phyloP scores from a whole-genome alignment of 2,329 filamentous ascomycete genomes.

The Microdochium bolleyi region DNA sequence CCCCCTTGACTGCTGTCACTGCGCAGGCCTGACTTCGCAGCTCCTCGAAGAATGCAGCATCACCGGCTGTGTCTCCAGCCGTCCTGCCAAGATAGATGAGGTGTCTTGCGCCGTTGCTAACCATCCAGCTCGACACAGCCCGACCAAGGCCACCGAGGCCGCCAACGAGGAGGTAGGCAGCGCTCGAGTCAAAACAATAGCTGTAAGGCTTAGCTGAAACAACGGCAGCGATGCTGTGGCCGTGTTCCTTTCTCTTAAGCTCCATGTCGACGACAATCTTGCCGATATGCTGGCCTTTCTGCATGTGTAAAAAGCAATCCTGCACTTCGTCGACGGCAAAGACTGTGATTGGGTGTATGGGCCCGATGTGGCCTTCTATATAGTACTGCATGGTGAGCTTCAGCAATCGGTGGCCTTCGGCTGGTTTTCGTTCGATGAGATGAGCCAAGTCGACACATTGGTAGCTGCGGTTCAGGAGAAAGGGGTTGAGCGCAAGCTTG shows the following conservation, averaged over 20 bases:
- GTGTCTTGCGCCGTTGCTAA: slow-evolving; percentile 9
- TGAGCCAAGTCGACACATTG: background rate
- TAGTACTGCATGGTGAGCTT: slow-evolving; percentile 4
- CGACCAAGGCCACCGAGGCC: slow-evolving; percentile 12
- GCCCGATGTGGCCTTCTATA: slow-evolving; percentile 5
- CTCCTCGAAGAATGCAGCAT: slow-evolving; percentile 4
- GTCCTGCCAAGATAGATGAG: slow-evolving; percentile 11
- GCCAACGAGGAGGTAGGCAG: slow-evolving; percentile 12
- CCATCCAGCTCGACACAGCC: slow-evolving; percentile 11
- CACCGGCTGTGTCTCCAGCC: slow-evolving; percentile 2
- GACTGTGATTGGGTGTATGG: slow-evolving; percentile 13
- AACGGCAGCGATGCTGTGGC: background rate
- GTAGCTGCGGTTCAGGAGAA: slow-evolving; percentile 9
- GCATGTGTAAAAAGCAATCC: slow-evolving; percentile 26
- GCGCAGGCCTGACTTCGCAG: slow-evolving; percentile 4
- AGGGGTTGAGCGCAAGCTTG: slow-evolving; percentile 22
- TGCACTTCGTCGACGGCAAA: slow-evolving; percentile 11
- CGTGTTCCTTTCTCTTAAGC: background rate
- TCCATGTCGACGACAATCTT: slow-evolving; percentile 20
- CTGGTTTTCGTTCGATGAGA: background rate
- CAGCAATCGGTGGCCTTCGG: background rate
- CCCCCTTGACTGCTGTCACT: slow-evolving; percentile 14
- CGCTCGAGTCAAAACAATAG: slow-evolving; percentile 3
- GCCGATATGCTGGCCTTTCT: slow-evolving; percentile 24
- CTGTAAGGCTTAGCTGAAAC: background rate